Conservation (phyloP, 179 eudicot species). For the Beta corolliflora region DNA sequence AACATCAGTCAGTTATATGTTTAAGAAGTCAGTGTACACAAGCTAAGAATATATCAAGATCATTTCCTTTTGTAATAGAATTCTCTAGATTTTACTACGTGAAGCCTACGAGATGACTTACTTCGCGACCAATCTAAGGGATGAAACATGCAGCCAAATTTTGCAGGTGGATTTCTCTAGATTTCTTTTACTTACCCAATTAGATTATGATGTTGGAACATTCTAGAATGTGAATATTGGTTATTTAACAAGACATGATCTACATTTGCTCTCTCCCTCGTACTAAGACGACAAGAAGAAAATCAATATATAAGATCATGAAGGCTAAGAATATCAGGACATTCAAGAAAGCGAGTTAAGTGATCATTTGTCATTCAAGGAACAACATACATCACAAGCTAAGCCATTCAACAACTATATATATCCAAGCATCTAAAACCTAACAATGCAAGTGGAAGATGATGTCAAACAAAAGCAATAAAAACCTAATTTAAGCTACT, state of each 20-base stretch:
- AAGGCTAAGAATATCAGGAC: not conserved
- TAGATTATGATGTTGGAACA: too few relatives aligned
- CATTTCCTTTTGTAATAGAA: too few relatives aligned
- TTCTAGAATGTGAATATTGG: too few relatives aligned
- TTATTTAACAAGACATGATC: not conserved
- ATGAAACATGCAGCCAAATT: too few relatives aligned
- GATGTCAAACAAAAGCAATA: not conserved
- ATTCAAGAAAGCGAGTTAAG: not conserved
- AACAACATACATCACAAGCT: not conserved
- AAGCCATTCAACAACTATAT: slow-evolving; percentile 1
- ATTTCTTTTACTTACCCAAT: too few relatives aligned
- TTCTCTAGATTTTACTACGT: too few relatives aligned
- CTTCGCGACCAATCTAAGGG: too few relatives aligned
- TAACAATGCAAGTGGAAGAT: not conserved
- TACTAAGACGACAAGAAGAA: not conserved
- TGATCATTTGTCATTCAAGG: not conserved
- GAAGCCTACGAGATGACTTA: too few relatives aligned
- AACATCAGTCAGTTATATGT: too few relatives aligned
- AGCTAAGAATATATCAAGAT: too few relatives aligned
- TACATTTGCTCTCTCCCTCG: not conserved
- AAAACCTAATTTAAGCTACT: not conserved
- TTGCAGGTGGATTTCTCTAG: too few relatives aligned
- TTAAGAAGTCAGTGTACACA: too few relatives aligned
- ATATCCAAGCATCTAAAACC: not conserved
- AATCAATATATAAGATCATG: not conserved